Base-by-base conservation (phyloP, 108 stramenopile genomes). In the Nannochloropsis gaditana region DNA sequence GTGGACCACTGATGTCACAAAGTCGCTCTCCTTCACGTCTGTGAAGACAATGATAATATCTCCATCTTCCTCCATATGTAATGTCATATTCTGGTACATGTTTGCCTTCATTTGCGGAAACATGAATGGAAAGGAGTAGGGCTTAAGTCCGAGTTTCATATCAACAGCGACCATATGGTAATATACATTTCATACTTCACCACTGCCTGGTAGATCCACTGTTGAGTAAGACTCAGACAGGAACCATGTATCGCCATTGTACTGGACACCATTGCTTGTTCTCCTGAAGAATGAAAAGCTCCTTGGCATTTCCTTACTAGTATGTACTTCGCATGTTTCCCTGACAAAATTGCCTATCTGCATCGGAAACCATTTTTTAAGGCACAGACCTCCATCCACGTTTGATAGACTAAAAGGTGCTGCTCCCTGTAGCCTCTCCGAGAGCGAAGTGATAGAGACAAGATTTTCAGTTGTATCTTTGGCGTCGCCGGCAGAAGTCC, bases 1-100 rank as follows among this genome's bases (percentile, higher is more conserved):
- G n/a, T 73, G 59, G 59, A 73, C 59, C 59, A 73, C 59, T n/a
- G 59, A 73, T 73, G 59, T 73, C 59, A 73, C 6, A n/a, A n/a
- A 15, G 19, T n/a, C 59, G 19, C 5, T n/a, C 15, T 73, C 59
- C 59, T 6, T n/a, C 15, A 15, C 6, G n/a, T 6, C 59, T n/a
- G n/a, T 73, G 59, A 73, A 73, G n/a, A 73, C 59, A n/a, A 73
- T 73, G 59, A 73, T 0, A n/a, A 73, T 73, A 31, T 31, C 31
- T 73, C n/a, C 59, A n/a, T 73, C 59, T n/a, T 73, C 59, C n/a
- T n/a, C 19, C 59, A 73, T n/a, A n/a, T n/a, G n/a, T 8, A 73
- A 73, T n/a, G 59, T n/a, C 59, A n/a, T 73, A 15, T 73, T 8
- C 19, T 15, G 19, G n/a, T 73, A n/a, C 59, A n/a, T 73, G n/a